Evolutionary conservation across 768 basidiomycete species (phyloP).

Genomic region (Sistotremastrum suecicum): DNA sequence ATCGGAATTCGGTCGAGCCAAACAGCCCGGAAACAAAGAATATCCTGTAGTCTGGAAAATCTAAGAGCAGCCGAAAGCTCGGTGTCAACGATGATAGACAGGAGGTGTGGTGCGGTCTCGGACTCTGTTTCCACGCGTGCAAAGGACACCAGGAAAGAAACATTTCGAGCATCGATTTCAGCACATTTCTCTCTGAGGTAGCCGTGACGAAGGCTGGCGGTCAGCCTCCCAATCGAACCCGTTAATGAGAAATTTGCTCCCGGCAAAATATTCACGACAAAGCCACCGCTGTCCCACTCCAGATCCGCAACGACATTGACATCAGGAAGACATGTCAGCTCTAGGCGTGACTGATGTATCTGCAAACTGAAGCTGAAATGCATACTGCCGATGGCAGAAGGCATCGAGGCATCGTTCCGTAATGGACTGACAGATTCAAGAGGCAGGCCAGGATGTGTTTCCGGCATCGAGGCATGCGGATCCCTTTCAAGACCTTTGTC

Average conservation of each 20-base stretch:
- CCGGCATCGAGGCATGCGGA: background rate
- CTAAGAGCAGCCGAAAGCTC: conserved; percentile 67
- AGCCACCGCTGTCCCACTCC: conserved; percentile 91
- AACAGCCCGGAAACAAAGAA: conserved; percentile 89
- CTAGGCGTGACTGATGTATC: conserved; percentile 79
- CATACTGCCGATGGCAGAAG: conserved; percentile 28
- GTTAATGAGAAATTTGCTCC: conserved; percentile 62
- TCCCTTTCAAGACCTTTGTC: conserved; percentile 1
- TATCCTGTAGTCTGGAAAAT: conserved; percentile 80
- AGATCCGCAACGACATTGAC: conserved; percentile 84
- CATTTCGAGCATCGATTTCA: conserved; percentile 65
- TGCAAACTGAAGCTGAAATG: conserved; percentile 78
- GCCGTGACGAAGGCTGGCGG: conserved; percentile 70
- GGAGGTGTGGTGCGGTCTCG: conserved; percentile 28
- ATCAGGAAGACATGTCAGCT: conserved; percentile 79
- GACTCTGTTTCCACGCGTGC: conserved; percentile 30
- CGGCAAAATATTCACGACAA: conserved; percentile 65
- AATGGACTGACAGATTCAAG: background rate
- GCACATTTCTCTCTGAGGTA: conserved; percentile 76
- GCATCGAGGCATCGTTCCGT: conserved; percentile 1
- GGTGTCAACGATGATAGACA: conserved; percentile 75
- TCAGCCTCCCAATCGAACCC: conserved; percentile 70
- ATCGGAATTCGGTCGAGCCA: conserved; percentile 84
- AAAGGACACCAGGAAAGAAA: conserved; percentile 65
- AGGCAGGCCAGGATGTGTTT: too few relatives aligned